Base-by-base conservation (phyloP, 495 filamentous ascomycete genomes). In the Podospora didyma region DNA sequence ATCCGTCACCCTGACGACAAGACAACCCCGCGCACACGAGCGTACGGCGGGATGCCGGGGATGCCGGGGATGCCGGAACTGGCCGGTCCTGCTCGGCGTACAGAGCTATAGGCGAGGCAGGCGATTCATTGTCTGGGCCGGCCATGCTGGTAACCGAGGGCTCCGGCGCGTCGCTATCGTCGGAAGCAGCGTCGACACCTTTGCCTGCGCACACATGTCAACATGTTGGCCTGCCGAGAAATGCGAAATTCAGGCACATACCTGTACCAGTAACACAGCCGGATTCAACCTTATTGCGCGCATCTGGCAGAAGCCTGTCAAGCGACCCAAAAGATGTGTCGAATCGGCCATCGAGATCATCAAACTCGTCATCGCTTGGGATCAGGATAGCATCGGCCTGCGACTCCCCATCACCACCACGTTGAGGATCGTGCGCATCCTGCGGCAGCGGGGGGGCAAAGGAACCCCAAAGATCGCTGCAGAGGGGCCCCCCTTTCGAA, bases 11-110 rank as follows among this genome's bases (percentile, higher is more conserved):
- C 37, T 23, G 47, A 51, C 37, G 34, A 37, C 34, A 37, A 37
- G 34, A 37, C 14, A 37, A 7, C 34, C 34, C 34, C 14, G 14
- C 34, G 34, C 34, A 57, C 12, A 44, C 12, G 10, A 17, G 47
- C 47, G 7, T 20, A 51, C 7, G 19, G 47, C 11, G 89, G 90
- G 34, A 35, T 35, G 14, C 34, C 34, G 34, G 34, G 34, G 34
- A 35, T 14, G 14, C 34, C 37, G n/a, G 7, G 39, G 39, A 45
- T 51, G 16, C 16, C 19, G 24, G 24, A 57, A 51, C 46, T 22
- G 19, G 46, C 50, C 39, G 48, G 37, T 50, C 47, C 48, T 57
- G 11, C 54, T 51, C 23, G 5, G 37, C 19, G 26, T 57, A 17
- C 20, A 57, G 39, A 57, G 54, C 34, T 37, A 46, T 56, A 14